Evolutionary conservation across 1,284 basidiomycete species (phyloP).

Genomic region (Leccinum idahoense): DNA sequence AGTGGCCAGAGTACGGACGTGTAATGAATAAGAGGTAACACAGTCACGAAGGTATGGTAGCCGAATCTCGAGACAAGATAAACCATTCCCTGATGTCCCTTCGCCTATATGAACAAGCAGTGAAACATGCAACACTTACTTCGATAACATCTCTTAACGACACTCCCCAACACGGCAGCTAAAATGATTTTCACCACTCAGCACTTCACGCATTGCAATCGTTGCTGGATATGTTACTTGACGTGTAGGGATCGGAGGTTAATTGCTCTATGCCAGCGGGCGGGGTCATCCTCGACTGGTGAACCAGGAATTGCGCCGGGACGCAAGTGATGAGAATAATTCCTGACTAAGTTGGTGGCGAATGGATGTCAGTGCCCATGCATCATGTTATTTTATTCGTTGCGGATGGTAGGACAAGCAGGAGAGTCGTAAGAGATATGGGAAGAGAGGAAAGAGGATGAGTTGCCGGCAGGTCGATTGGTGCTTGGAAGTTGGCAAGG

Average conservation of each 20-base stretch:
- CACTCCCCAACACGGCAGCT: constrained; percentile 33
- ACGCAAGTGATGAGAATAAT: constrained; percentile 79
- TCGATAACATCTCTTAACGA: constrained; percentile 25
- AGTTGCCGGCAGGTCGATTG: constrained; percentile 21
- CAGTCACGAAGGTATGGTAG: neutral
- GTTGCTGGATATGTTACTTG: constrained; percentile 55
- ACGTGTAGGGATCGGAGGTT: neutral
- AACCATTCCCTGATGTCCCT: neutral
- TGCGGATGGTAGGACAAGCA: constrained; percentile 18
- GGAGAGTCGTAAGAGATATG: constrained; percentile 20
- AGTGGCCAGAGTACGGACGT: neutral
- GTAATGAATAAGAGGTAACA: neutral
- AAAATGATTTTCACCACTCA: constrained; percentile 65
- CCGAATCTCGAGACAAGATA: neutral
- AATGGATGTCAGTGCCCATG: constrained; percentile 65
- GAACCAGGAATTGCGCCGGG: constrained; percentile 35
- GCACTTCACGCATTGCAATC: constrained; percentile 56
- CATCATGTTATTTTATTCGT: constrained; percentile 21
- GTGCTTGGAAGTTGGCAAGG: constrained; percentile 16
- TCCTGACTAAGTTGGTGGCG: constrained; percentile 81
- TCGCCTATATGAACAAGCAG: neutral
- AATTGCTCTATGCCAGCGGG: constrained; percentile 2
- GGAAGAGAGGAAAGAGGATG: constrained; percentile 25
- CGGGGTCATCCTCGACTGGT: constrained; percentile 3
- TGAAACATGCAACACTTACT: constrained; percentile 18